phyloP scores from a whole-genome alignment of 768 basidiomycete species.

The Boletus pseudo-olivaceus region DNA sequence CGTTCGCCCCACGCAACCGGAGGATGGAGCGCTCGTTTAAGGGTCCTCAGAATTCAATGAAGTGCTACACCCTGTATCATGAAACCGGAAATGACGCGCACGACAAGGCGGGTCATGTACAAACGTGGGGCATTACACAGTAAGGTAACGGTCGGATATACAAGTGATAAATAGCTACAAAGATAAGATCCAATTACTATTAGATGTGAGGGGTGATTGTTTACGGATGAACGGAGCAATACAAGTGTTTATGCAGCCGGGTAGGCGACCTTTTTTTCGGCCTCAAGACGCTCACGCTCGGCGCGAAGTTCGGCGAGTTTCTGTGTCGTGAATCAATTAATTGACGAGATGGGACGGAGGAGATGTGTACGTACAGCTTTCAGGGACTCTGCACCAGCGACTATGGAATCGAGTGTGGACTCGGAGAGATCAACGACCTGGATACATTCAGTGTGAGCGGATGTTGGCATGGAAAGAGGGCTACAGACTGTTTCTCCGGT shows the following conservation, averaged over 20 bases:
- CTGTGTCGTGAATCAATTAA: conserved; percentile 21
- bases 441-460: not conserved
- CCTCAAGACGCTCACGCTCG: conserved; percentile 39
- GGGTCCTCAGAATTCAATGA: not conserved
- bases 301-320: conserved; percentile 28
- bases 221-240: conserved; percentile 15
- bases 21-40: conserved; percentile 15
- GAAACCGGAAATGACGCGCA: not conserved
- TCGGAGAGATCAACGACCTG: conserved; percentile 64
- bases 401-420: conserved; percentile 58
- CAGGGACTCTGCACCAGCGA: conserved; percentile 53
- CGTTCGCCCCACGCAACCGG: conserved; percentile 33
- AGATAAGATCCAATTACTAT: conserved; percentile 28
- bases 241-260: conserved; percentile 25
- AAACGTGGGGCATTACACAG: not conserved
- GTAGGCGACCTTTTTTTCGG: conserved; percentile 38
- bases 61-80: not conserved
- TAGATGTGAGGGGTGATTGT: conserved; percentile 22
- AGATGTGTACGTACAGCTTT: conserved; percentile 47
- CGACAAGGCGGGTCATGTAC: not conserved
- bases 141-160: not conserved
- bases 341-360: not conserved
- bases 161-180: conserved; percentile 9
- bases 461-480: not conserved
- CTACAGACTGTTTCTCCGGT: conserved; percentile 48